Evolutionary conservation across 2,329 filamentous ascomycete genomes (phyloP).

Genomic region (Botrytis elliptica): DNA sequence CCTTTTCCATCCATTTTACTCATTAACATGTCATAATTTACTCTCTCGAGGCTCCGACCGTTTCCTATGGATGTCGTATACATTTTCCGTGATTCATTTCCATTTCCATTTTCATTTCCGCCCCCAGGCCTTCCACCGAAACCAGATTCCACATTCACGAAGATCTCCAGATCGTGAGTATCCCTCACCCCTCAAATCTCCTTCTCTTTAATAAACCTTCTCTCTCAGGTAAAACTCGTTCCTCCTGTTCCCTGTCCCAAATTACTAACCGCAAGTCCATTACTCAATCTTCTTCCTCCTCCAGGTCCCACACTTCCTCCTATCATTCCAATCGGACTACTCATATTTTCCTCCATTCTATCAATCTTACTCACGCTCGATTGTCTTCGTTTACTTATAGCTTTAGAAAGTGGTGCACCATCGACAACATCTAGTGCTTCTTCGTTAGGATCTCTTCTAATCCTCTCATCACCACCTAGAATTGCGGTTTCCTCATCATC

Average conservation of each 20-base stretch:
- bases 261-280: constrained; percentile 37
- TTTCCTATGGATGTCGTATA: background rate
- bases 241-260: constrained; percentile 37
- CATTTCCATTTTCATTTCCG: background rate
- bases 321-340: constrained; percentile 35
- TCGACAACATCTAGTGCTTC: constrained; percentile 31
- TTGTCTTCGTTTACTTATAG: background rate
- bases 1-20: too few species aligned
- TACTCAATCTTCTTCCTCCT: constrained; percentile 37
- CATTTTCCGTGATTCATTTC: background rate
- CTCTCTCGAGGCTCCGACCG: background rate
- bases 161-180: background rate
- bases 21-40: background rate
- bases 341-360: constrained; percentile 29
- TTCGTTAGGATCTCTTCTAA: constrained; percentile 28
- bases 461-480: constrained; percentile 29
- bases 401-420: constrained; percentile 22
- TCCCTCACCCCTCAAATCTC: background rate
- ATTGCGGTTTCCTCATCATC: constrained; percentile 28
- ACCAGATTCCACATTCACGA: fast-evolving
- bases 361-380: background rate
- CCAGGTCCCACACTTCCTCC: constrained; percentile 37
- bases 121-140: too few species aligned
- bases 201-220: background rate
- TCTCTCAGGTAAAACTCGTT: constrained; percentile 33